Conservation (phyloP, 495 filamentous ascomycete species). For the Pseudevernia furfuracea region DNA sequence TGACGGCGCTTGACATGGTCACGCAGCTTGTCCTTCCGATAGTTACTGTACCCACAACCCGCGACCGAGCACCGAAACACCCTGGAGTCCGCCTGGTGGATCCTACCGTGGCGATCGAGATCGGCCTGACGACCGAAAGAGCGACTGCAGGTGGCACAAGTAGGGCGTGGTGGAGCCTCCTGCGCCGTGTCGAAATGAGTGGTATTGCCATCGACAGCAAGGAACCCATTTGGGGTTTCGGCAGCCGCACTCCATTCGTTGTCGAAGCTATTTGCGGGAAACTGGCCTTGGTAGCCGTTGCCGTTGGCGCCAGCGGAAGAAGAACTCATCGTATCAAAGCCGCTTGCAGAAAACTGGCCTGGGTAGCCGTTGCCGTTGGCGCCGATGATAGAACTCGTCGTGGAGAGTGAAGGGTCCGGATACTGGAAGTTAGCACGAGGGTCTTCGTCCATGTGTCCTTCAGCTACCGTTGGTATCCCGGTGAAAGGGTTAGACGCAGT, state of each 20-base stretch:
- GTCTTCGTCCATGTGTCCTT: not conserved
- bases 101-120: constrained; percentile 4
- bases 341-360: no score
- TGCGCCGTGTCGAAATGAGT: not conserved
- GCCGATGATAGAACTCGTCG: not conserved
- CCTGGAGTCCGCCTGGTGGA: not conserved
- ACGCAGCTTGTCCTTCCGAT: constrained; percentile 11
- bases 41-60: constrained; percentile 2
- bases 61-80: not conserved
- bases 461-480: not conserved
- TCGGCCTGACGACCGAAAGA: not conserved
- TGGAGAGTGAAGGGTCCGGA: not conserved
- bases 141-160: not conserved
- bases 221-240: not conserved
- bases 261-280: not conserved
- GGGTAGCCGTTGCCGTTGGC: no score
- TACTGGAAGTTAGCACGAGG: not conserved
- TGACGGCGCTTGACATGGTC: constrained; percentile 5
- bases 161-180: not conserved
- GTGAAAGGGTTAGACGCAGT: not conserved
- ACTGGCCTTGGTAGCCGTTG: not conserved
- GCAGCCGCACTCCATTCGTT: not conserved
- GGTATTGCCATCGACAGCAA: not conserved
- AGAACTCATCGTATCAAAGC: no score
- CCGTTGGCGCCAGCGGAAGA: not conserved